phyloP scores from a whole-genome alignment of 345 rosid genomes.

The Pistacia integerrima region DNA sequence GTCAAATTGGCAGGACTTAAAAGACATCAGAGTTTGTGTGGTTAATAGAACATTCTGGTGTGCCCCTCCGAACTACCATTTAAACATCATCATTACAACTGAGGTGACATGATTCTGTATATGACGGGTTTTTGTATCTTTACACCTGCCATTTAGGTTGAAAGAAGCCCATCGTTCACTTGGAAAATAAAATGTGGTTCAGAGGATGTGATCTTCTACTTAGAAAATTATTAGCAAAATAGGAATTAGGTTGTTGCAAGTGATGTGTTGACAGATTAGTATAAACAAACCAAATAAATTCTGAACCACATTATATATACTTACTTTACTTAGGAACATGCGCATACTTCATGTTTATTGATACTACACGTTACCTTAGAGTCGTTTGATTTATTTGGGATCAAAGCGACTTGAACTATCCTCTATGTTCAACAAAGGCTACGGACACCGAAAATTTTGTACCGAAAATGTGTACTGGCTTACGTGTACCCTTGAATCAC shows the following conservation, averaged over 20 bases:
- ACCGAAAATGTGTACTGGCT: too few species aligned
- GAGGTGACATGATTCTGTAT: slow-evolving; percentile 13
- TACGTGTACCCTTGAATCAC: too few species aligned
- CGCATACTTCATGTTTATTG: not conserved
- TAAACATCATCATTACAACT: too few species aligned
- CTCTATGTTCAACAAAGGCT: too few species aligned
- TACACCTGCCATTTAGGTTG: not conserved
- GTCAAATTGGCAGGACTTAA: slow-evolving; percentile 18
- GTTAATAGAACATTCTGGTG: not conserved
- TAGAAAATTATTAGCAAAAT: not conserved
- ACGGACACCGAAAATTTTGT: too few species aligned
- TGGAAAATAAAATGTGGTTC: not conserved
- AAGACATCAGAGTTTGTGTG: not conserved
- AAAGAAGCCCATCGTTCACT: not conserved
- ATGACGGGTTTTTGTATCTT: not conserved
- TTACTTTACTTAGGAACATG: not conserved
- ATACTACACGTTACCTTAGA: not conserved
- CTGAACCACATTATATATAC: slow-evolving; percentile 2
- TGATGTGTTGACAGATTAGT: not conserved
- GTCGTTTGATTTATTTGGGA: not conserved
- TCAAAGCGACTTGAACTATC: too few species aligned
- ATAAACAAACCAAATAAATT: not conserved
- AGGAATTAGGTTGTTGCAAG: not conserved
- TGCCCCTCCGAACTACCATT: not conserved
- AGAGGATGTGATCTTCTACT: not conserved